phyloP scores from a whole-genome alignment of 2,329 filamentous ascomycete species.

The Aspergillus tubingensis region DNA sequence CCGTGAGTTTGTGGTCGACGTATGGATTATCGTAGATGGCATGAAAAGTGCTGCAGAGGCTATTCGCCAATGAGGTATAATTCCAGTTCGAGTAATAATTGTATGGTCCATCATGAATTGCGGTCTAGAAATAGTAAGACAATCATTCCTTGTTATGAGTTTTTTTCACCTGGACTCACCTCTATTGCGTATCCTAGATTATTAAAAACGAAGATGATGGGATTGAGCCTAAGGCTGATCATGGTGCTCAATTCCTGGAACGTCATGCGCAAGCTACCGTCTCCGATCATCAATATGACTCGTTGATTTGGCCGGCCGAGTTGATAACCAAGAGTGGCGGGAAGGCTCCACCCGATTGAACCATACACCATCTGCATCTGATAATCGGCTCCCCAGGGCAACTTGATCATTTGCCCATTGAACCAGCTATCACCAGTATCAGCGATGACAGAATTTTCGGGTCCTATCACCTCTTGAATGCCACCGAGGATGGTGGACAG shows the following conservation, averaged over 20 bases:
- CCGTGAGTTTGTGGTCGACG: too few species aligned
- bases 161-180: background rate
- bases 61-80: background rate
- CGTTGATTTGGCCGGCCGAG: constrained; percentile 7
- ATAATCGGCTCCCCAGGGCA: constrained; percentile 2
- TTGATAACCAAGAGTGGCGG: constrained; percentile 4
- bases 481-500: too few species aligned
- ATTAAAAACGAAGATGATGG: constrained; percentile 13
- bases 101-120: constrained; percentile 5
- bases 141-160: background rate
- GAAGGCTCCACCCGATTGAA: constrained; percentile 19
- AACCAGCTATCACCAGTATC: constrained; percentile 17
- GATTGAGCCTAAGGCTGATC: constrained; percentile 54
- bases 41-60: too few species aligned
- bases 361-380: constrained; percentile 15
- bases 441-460: constrained; percentile 6
- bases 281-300: constrained; percentile 14
- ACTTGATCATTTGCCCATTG: constrained; percentile 3
- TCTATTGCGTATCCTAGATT: constrained; percentile 13
- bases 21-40: too few species aligned
- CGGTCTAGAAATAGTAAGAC: background rate
- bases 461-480: background rate
- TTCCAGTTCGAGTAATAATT: constrained; percentile 8
- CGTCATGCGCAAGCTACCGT: constrained; percentile 20
- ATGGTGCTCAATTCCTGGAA: constrained; percentile 65